These are phyloP conservation scores for Sarocladium kiliense DNA, from an alignment of 2,329 filamentous ascomycete species.

Conservation along the genomic window DNA sequence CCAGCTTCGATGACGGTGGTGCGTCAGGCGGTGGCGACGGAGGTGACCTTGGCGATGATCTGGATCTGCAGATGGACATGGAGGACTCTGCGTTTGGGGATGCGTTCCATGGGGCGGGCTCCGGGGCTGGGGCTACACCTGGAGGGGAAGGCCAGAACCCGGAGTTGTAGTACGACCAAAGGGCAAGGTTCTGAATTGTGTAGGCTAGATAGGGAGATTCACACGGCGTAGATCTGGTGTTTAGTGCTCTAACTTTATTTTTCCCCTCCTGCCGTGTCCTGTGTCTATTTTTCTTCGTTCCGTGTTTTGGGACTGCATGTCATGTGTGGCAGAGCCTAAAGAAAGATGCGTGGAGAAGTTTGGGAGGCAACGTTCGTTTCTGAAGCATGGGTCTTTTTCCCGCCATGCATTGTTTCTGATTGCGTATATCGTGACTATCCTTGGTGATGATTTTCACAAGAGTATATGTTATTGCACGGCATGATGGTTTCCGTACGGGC, in stretches of 20 bases:
- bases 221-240: conserved; percentile 4
- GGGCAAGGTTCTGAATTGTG: neutral
- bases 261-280: neutral
- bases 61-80: conserved; percentile 62
- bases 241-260: neutral
- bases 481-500: no score
- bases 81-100: conserved; percentile 81
- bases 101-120: conserved; percentile 64
- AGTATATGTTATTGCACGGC: no score
- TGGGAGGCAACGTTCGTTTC: no score
- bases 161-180: conserved; percentile 22
- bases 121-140: conserved; percentile 27
- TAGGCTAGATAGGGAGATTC: neutral
- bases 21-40: conserved; percentile 36
- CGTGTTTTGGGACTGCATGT: neutral
- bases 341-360: neutral
- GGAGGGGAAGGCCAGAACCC: conserved; percentile 16
- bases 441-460: no score
- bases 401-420: no score
- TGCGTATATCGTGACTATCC: no score
- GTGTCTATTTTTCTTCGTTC: neutral
- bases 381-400: no score
- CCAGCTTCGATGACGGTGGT: conserved; percentile 53
- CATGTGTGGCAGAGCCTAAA: neutral
- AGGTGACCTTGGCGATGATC: conserved; percentile 47